Percentiles rank a stretch among this genome's conserved stretches.
These are phyloP conservation scores for Asterella californica DNA, from an alignment of 225 moss, liverwort and hornwort species.

Conservation along the genomic window DNA sequence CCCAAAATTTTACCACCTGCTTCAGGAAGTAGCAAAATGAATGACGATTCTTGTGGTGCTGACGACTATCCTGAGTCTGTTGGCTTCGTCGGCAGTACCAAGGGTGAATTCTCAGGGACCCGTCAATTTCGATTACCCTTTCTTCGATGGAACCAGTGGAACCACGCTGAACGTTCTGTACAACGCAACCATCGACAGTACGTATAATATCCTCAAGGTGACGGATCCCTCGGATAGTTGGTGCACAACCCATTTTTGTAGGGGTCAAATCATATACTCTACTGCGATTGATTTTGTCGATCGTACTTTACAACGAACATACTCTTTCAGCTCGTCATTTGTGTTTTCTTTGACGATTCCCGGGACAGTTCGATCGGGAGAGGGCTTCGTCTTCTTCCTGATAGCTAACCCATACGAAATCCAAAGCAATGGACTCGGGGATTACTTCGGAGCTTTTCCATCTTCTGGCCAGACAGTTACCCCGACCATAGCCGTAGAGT, in stretches of 20 bases:
- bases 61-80: not conserved
- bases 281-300: not conserved
- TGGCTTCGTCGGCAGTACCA: not conserved
- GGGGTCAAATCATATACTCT: not conserved
- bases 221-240: not conserved
- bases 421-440: not conserved
- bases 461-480: not conserved
- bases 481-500: not conserved
- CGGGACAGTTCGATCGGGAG: not conserved
- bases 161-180: not conserved
- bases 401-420: not conserved
- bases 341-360: not conserved
- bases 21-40: not conserved
- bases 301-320: not conserved
- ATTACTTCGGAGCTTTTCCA: conserved; percentile 1
- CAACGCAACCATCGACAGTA: not conserved
- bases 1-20: too few species aligned
- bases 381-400: not conserved
- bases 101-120: not conserved
- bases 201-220: not conserved
- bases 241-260: not conserved
- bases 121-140: not conserved
- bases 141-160: not conserved
- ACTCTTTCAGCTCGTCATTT: conserved; percentile 8
- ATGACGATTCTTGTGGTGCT: conserved; percentile 10